Conservation (phyloP, 1,139 yeast species). For the Sugiyamaella paludigena region DNA sequence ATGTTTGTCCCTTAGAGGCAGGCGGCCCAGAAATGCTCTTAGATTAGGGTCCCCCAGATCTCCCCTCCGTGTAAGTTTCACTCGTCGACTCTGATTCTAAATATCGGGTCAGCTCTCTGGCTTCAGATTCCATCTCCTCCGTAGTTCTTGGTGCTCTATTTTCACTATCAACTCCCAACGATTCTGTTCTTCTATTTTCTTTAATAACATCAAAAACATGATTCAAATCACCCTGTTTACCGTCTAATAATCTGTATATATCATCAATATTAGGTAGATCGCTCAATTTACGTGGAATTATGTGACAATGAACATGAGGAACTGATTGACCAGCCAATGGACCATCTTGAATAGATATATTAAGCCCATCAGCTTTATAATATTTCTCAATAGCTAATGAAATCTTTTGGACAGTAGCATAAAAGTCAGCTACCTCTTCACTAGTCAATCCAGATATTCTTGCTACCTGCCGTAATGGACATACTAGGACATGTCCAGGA, state of each 20-base stretch:
- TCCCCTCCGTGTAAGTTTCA: too few relatives aligned
- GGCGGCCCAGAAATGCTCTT: too few relatives aligned
- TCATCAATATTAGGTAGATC: slow-evolving; percentile 62
- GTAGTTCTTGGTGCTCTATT: slow-evolving; percentile 45
- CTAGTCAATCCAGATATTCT: slow-evolving; percentile 64
- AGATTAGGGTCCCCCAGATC: too few relatives aligned
- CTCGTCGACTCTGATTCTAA: slow-evolving; percentile 17
- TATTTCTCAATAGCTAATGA: slow-evolving; percentile 60
- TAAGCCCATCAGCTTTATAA: slow-evolving; percentile 76
- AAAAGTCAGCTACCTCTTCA: slow-evolving; percentile 76
- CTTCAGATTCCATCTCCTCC: slow-evolving; percentile 67
- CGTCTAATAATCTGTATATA: slow-evolving; percentile 61
- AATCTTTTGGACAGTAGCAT: slow-evolving; percentile 69
- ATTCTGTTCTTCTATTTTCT: slow-evolving; percentile 34
- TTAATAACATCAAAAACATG: slow-evolving; percentile 35
- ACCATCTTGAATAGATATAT: slow-evolving; percentile 93
- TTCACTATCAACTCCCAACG: slow-evolving; percentile 39
- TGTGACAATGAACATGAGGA: slow-evolving; percentile 90
- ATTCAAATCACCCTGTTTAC: slow-evolving; percentile 45
- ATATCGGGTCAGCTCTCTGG: slow-evolving; percentile 39
- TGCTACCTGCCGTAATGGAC: slow-evolving; percentile 66
- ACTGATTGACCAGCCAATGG: slow-evolving; percentile 93
- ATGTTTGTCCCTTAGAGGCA: too few relatives aligned
- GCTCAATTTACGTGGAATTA: slow-evolving; percentile 73
- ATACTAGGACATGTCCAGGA: slow-evolving; percentile 88